Evolutionary conservation across 1,284 basidiomycete genomes (phyloP).

Genomic region (Thelephora terrestris): DNA sequence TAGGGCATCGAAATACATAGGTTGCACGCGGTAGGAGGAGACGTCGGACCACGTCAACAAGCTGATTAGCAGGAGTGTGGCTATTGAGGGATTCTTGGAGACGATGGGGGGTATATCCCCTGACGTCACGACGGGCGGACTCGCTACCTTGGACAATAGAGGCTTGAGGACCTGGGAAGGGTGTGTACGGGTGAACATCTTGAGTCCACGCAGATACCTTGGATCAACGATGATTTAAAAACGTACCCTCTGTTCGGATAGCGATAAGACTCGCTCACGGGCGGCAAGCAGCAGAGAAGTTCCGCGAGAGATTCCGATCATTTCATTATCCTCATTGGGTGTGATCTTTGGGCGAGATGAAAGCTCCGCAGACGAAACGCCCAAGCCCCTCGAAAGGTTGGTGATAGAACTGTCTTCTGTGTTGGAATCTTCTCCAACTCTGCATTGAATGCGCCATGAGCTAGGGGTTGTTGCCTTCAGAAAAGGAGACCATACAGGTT

Average conservation of each 20-base stretch:
- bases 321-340: constrained; percentile 22
- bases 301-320: constrained; percentile 34
- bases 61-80: constrained; percentile 49
- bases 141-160: constrained; percentile 34
- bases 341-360: neutral
- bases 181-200: neutral
- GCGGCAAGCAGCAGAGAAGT: constrained; percentile 57
- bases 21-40: constrained; percentile 7
- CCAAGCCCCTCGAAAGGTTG: too few species aligned
- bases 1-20: constrained; percentile 47
- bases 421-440: neutral
- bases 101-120: constrained; percentile 55
- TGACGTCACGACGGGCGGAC: constrained; percentile 52
- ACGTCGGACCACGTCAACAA: constrained; percentile 29
- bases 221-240: neutral
- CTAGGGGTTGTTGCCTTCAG: neutral
- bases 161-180: constrained; percentile 25
- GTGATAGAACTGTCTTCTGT: neutral
- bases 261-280: constrained; percentile 55
- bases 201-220: neutral
- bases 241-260: constrained; percentile 62
- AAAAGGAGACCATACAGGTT: neutral
- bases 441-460: neutral
- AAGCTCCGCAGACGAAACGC: too few species aligned
- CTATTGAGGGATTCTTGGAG: constrained; percentile 56